Conservation (phyloP, 1,284 basidiomycete genomes). For the Cystobasidium slooffiae region DNA sequence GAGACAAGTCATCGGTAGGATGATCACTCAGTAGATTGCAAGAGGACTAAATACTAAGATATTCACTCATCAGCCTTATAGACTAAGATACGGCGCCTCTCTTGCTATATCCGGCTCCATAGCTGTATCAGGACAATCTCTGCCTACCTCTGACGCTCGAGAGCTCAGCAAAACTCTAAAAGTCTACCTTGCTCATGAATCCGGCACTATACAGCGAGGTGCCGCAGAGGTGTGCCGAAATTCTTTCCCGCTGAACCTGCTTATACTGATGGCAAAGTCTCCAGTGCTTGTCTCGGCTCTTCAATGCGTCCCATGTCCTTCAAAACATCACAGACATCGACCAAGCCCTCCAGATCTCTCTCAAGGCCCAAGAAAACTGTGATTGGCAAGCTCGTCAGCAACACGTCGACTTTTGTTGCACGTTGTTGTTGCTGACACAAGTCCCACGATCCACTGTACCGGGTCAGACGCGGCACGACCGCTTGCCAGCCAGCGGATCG, state of each 20-base stretch:
- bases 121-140: conserved; percentile 74
- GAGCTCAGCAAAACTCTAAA: conserved; percentile 86
- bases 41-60: background rate
- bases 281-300: conserved; percentile 56
- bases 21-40: background rate
- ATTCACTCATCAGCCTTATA: conserved; percentile 64
- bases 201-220: conserved; percentile 81
- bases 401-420: conserved; percentile 77
- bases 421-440: conserved; percentile 84
- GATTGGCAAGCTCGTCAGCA: conserved; percentile 83
- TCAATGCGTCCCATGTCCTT: conserved; percentile 54
- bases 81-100: conserved; percentile 82
- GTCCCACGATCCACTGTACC: conserved; percentile 63
- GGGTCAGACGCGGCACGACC: background rate
- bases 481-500: background rate
- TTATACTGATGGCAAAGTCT: background rate
- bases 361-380: conserved; percentile 76
- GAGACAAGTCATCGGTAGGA: background rate
- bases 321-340: conserved; percentile 72
- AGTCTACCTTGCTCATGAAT: conserved; percentile 77
- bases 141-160: conserved; percentile 76
- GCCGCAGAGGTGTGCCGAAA: conserved; percentile 70
- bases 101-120: conserved; percentile 76
- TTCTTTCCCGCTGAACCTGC: conserved; percentile 41
- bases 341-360: conserved; percentile 68